A percentile compares a stretch with the other conserved stretches of the same genome.
Conservation (phyloP, 768 basidiomycete genomes). For the Antrodiella citrinella region DNA sequence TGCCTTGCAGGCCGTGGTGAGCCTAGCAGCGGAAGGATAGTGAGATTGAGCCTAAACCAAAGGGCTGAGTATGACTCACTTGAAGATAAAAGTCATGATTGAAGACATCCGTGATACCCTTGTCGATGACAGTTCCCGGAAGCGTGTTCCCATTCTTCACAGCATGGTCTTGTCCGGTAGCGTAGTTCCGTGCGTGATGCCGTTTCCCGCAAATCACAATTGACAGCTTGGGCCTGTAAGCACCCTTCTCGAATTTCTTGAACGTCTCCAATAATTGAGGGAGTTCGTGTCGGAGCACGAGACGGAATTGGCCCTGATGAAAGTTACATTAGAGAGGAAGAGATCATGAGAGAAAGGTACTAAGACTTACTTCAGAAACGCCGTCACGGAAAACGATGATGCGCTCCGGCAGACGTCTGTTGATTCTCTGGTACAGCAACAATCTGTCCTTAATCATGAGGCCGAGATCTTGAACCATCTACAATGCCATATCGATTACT, state of each 20-base stretch:
- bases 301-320: constrained; percentile 62
- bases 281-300: constrained; percentile 52
- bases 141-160: constrained; percentile 68
- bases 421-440: constrained; percentile 43
- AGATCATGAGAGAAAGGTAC: too few species aligned
- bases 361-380: constrained; percentile 60
- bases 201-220: constrained; percentile 77
- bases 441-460: constrained; percentile 70
- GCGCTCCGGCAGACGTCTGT: constrained; percentile 49
- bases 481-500: neutral
- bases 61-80: constrained; percentile 8
- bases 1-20: constrained; percentile 66
- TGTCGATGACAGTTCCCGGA: constrained; percentile 76
- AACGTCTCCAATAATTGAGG: constrained; percentile 57
- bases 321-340: too few species aligned
- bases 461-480: constrained; percentile 67
- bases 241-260: constrained; percentile 36
- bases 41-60: neutral
- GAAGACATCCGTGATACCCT: constrained; percentile 52
- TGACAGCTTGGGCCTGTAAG: constrained; percentile 55
- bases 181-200: constrained; percentile 57
- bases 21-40: constrained; percentile 48
- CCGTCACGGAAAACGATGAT: constrained; percentile 75
- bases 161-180: constrained; percentile 39
- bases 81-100: constrained; percentile 27